A percentile compares a stretch with the other conserved stretches of the same genome.
Conservation (phyloP, 148 eudicot genomes). For the Chenopodium suecicum region DNA sequence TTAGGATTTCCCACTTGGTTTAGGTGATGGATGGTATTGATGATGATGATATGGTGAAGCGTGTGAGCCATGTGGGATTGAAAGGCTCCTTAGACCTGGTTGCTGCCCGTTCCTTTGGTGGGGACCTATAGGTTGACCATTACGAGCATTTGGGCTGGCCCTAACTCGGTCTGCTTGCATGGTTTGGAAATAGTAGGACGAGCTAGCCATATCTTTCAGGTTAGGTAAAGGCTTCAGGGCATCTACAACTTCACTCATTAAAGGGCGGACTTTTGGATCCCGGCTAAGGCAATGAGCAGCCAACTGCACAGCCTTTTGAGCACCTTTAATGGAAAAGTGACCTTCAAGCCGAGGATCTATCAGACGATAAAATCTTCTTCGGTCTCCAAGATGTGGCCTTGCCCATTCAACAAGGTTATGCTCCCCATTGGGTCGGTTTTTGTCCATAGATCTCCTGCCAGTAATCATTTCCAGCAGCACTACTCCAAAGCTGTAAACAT, state of each 20-base stretch:
- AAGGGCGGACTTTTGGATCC: conserved; percentile 69
- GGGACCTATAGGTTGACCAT: conserved; percentile 33
- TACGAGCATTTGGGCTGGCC: conserved; percentile 50
- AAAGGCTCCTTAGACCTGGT: conserved; percentile 57
- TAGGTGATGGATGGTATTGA: conserved; percentile 57
- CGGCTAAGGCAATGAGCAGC: conserved; percentile 75
- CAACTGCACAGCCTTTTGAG: conserved; percentile 70
- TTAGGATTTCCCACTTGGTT: conserved; percentile 56
- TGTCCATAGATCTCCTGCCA: conserved; percentile 85
- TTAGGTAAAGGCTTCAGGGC: conserved; percentile 57
- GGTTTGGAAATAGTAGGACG: conserved; percentile 62
- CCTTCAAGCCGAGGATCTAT: conserved; percentile 79
- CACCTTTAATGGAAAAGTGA: conserved; percentile 72
- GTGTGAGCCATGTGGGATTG: conserved; percentile 64
- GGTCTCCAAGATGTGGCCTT: conserved; percentile 61
- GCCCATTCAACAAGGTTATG: conserved; percentile 87
- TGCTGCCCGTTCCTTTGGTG: conserved; percentile 54
- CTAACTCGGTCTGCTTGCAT: conserved; percentile 57
- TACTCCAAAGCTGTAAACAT: conserved; percentile 77
- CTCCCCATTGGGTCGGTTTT: conserved; percentile 71
- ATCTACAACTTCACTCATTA: conserved; percentile 73
- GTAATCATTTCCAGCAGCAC: conserved; percentile 73
- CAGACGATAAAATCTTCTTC: conserved; percentile 61
- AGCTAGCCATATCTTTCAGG: conserved; percentile 79
- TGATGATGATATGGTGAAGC: conserved; percentile 64